Conservation (phyloP, 306 rosid species). For the Geum urbanum region DNA sequence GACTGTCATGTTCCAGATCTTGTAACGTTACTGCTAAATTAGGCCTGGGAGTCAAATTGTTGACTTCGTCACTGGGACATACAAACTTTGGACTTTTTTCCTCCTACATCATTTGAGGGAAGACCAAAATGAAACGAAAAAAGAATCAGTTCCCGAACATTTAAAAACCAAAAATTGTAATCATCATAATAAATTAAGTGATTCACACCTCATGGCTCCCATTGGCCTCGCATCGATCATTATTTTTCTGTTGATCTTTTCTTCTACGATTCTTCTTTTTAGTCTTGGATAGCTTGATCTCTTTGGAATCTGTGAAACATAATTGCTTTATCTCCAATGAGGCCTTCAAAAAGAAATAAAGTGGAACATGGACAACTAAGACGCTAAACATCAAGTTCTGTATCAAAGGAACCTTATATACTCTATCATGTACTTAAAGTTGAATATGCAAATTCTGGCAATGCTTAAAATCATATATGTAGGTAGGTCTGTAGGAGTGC, state of each 20-base stretch:
- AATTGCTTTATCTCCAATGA: conserved; percentile 21
- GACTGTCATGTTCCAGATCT: conserved; percentile 18
- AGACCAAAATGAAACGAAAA: neutral
- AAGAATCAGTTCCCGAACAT: neutral
- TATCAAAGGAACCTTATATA: conserved; percentile 2
- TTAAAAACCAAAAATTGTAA: conserved; percentile 2
- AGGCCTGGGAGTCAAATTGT: conserved; percentile 32
- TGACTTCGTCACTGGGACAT: conserved; percentile 22
- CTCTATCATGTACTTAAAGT: neutral
- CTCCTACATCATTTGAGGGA: conserved; percentile 2
- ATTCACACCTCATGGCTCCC: conserved; percentile 48
- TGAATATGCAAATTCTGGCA: neutral
- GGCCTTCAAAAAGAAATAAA: conserved; percentile 22
- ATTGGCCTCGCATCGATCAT: conserved; percentile 31
- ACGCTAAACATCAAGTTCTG: conserved; percentile 12
- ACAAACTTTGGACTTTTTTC: neutral
- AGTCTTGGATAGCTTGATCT: conserved; percentile 49
- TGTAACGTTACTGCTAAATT: conserved; percentile 35
- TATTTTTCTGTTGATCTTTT: conserved; percentile 57
- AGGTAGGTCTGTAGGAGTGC: neutral
- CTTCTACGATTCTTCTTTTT: conserved; percentile 81
- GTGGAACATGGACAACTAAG: conserved; percentile 15
- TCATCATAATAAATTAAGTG: conserved; percentile 10
- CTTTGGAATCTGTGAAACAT: conserved; percentile 53
- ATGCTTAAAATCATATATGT: neutral